Evolutionary conservation across 2,329 filamentous ascomycete species (phyloP), one percentile per base, ranked within the genome.

Genomic region (Leptographium galeiforme): DNA sequence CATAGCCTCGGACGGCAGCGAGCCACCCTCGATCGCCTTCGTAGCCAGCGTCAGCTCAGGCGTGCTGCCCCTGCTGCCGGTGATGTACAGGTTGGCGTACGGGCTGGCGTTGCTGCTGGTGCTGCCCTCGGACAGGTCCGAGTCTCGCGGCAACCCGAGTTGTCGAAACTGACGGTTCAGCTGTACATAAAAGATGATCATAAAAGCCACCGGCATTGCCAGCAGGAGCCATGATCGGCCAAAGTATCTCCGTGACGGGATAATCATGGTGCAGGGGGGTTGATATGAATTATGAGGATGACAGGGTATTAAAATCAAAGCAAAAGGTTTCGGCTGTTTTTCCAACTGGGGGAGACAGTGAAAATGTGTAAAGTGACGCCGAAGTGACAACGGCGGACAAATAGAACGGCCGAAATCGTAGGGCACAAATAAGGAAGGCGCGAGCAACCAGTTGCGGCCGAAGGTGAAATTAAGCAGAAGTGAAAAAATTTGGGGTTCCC

Each of bases 1-100:
- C 57, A 61, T 58, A 33, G 53, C 55, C 19, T 32, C 34, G 36
- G 52, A 60, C 40, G 58, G 56, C 1, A 33, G 49, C n/a, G 41
- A 16, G 44, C 56, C 52, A n/a, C 53, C 50, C 6, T 48, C 40
- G 34, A 36, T 6, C 4, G 12, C 34, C 2, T 3, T 13, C 34
- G 34, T 2, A 6, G 13, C 2, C 25, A 32, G 19, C 4, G 30
- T 30, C 46, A 6, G 32, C 46, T 34, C 13, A 7, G 34, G 14
- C 36, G 25, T 5, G 11, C 19, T 46, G 25, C 19, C 44, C 8
- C 14, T 2, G 44, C 8, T 33, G 44, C 19, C 25, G 44, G 4
- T 38, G 11, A 34, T 18, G 14, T 10, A 18, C 32, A 14, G 11
- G 33, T 6, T 14, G 16, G 8, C 14, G 47, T 30, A 8, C 12